Percentiles rank a stretch among this genome's conserved stretches.
phyloP scores from a whole-genome alignment of 108 stramenopile species.

The Nitzschia palea region DNA sequence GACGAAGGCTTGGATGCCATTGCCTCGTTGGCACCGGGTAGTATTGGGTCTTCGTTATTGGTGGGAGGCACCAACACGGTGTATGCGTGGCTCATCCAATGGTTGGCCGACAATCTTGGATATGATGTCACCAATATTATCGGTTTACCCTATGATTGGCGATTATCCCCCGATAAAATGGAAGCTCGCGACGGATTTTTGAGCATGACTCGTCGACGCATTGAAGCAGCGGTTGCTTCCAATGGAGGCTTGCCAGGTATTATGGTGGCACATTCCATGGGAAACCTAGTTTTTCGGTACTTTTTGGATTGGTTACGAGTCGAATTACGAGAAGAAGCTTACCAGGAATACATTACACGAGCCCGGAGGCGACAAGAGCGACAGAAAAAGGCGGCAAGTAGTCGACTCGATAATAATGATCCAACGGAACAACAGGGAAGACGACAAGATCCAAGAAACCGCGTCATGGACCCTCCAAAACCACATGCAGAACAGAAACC shows the following conservation, averaged over 20 bases:
- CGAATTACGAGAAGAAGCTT: conserved; percentile 76
- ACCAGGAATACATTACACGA: conserved; percentile 44
- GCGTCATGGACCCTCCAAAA: background rate
- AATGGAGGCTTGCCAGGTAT: conserved; percentile 77
- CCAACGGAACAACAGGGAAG: conserved; percentile 18
- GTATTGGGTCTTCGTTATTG: conserved; percentile 57
- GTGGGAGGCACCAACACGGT: conserved; percentile 86
- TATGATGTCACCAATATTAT: conserved; percentile 84
- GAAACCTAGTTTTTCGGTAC: conserved; percentile 82
- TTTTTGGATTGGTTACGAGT: conserved; percentile 80
- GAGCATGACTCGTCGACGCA: conserved; percentile 46
- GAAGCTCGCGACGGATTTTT: conserved; percentile 77
- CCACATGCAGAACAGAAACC: background rate
- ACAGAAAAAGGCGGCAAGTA: conserved; percentile 17
- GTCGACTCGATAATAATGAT: conserved; percentile 15
- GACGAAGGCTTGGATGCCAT: conserved; percentile 89
- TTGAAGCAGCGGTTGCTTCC: conserved; percentile 74
- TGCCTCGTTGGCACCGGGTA: conserved; percentile 69
- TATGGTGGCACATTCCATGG: conserved; percentile 87
- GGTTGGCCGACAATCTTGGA: conserved; percentile 81
- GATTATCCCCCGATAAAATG: conserved; percentile 72
- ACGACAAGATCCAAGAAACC: conserved; percentile 5
- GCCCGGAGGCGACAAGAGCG: conserved; percentile 28
- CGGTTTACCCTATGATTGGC: conserved; percentile 89
- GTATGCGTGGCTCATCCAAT: conserved; percentile 86